Base-by-base conservation (phyloP, 2,329 filamentous ascomycete genomes). In the Exophiala sp. region DNA sequence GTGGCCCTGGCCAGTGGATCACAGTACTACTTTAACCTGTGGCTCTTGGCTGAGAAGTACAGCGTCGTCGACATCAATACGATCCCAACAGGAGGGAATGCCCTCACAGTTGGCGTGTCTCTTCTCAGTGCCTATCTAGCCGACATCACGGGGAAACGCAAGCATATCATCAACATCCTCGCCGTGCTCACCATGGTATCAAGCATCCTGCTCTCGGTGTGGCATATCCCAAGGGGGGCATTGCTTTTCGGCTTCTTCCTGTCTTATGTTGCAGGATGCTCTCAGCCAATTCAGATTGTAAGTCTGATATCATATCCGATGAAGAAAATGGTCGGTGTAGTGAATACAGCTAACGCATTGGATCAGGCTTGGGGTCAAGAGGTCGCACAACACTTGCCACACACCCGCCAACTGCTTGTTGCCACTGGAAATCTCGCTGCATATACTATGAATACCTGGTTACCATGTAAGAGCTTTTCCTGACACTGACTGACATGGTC, bases 21-120 rank as follows among this genome's bases (percentile, higher is more conserved):
- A 21, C 34, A 24, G 11, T 34, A 22, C 0, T 76, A 77, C 48
- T 77, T 78, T 74, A 74, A 69, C 23, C 68, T 78, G 9, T 78
- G 75, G 75, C 68, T 78, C 34, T 76, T 76, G 51, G 67, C 68
- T 1, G 70, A 74, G 22, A 68, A 68, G 3, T 77, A 73, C 57
- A 70, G 71, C 0, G 66, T 77, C 0, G 67, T 69, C 0, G 68
- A 77, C 50, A 70, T 76, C 51, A 77, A 78, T 60, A 66, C 71
- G 10, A 68, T 77, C 1, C 75, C 75, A 0, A 77, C 75, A 0
- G 72, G 69, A 7, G 69, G 68, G 0, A 70, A 74, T 43, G 73
- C 68, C n/a, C 70, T 77, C 34, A 70, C 67, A 0, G 73, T 76
- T 3, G 62, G 77, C 8, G 64, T 70, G 2, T 18, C 43, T 22